Evolutionary conservation across 2,329 filamentous ascomycete genomes (phyloP).

Genomic region (Botrytis tulipae): DNA sequence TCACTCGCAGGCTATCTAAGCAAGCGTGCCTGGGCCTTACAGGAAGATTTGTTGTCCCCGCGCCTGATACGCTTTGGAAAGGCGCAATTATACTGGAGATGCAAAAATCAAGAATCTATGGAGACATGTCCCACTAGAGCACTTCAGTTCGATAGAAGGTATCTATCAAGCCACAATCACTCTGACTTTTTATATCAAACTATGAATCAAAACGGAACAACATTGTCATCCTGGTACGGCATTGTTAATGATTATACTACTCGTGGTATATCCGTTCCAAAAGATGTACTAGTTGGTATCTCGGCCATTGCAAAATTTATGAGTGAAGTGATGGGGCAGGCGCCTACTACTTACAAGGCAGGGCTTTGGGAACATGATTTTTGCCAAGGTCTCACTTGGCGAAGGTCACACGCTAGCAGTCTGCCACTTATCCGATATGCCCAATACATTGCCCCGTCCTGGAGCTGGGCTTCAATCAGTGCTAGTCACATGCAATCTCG

Average conservation of each 20-base stretch:
- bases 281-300: neutral
- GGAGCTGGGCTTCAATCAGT: neutral
- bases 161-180: too few species aligned
- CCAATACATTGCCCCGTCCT: neutral
- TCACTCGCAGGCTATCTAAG: neutral
- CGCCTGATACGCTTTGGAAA: neutral
- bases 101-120: rapidly evolving
- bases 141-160: too few species aligned
- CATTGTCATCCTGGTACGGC: too few species aligned
- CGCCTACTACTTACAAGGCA: neutral
- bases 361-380: neutral
- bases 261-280: neutral
- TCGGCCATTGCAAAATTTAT: neutral
- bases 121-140: neutral
- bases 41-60: neutral
- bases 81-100: neutral
- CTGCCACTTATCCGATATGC: neutral
- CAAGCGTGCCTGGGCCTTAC: neutral
- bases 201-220: too few species aligned
- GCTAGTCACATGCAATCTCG: too few species aligned
- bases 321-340: rapidly evolving
- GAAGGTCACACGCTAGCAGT: rapidly evolving
- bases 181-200: too few species aligned
- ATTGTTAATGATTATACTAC: too few species aligned
- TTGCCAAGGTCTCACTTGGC: neutral